Conservation (phyloP, 495 filamentous ascomycete species). For the Cladorrhinum samala region DNA sequence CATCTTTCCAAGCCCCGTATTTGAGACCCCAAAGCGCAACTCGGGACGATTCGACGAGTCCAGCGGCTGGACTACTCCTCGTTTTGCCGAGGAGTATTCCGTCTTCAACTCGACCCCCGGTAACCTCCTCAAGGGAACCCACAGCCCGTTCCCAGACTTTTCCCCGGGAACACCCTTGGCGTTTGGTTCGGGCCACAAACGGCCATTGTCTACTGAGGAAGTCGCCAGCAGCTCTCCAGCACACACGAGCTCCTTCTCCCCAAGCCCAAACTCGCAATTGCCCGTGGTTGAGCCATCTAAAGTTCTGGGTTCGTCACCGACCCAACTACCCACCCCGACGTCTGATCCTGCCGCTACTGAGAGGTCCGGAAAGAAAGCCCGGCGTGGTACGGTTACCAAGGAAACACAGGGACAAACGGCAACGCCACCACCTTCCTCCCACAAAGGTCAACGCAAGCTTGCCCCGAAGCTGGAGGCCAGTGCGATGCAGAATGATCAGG, state of each 20-base stretch:
- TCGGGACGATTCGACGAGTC: constrained; percentile 42
- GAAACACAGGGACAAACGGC: constrained; percentile 39
- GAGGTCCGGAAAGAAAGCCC: constrained; percentile 34
- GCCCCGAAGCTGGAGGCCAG: constrained; percentile 42
- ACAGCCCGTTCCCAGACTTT: constrained; percentile 38
- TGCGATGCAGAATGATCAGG: constrained; percentile 50
- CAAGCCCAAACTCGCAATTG: constrained; percentile 44
- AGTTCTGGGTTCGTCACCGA: constrained; percentile 51
- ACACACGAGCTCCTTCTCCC: constrained; percentile 55
- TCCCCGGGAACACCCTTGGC: constrained; percentile 26
- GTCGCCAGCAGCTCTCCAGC: constrained; percentile 43
- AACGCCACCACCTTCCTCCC: constrained; percentile 47
- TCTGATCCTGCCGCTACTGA: constrained; percentile 22
- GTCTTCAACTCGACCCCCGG: constrained; percentile 52
- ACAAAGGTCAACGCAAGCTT: constrained; percentile 46
- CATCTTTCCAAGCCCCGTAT: constrained; percentile 54
- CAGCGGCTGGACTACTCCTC: constrained; percentile 44
- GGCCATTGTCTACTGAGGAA: constrained; percentile 33
- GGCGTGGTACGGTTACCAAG: constrained; percentile 30
- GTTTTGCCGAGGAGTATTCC: constrained; percentile 53
- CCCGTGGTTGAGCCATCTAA: constrained; percentile 53
- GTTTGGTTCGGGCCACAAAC: constrained; percentile 29
- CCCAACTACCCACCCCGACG: constrained; percentile 35
- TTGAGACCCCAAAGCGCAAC: constrained; percentile 59
- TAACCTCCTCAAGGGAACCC: constrained; percentile 39